Conservation (phyloP, 768 basidiomycete genomes). For the Suillus americanus region DNA sequence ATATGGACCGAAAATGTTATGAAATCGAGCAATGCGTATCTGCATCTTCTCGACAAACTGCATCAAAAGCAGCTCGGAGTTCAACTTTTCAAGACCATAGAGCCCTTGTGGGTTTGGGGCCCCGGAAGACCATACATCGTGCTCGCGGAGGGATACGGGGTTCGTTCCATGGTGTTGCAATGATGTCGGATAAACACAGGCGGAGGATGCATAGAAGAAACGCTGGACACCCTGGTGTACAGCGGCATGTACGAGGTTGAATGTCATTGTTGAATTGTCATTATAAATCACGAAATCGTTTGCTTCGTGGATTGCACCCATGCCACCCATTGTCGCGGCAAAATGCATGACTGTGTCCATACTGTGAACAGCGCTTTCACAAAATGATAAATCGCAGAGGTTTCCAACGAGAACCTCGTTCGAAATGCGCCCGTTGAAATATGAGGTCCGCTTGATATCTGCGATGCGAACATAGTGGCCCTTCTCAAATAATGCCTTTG, state of each 20-base stretch:
- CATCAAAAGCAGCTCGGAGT: constrained; percentile 45
- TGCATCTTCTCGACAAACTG: constrained; percentile 33
- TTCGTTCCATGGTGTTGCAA: constrained; percentile 34
- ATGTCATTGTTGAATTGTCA: constrained; percentile 50
- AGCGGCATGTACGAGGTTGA: constrained; percentile 44
- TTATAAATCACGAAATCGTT: constrained; percentile 52
- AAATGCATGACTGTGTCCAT: constrained; percentile 52
- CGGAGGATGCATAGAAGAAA: constrained; percentile 59
- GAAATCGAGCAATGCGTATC: constrained; percentile 53
- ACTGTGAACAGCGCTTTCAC: constrained; percentile 36
- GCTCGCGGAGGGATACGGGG: constrained; percentile 47
- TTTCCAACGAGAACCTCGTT: constrained; percentile 44
- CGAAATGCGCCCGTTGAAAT: constrained; percentile 22
- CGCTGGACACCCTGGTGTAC: constrained; percentile 36
- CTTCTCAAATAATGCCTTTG: constrained; percentile 33
- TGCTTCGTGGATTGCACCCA: constrained; percentile 55
- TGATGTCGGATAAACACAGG: constrained; percentile 53
- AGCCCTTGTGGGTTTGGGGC: constrained; percentile 50
- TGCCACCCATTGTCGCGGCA: constrained; percentile 64
- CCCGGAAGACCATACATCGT: constrained; percentile 39
- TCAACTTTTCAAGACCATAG: constrained; percentile 60
- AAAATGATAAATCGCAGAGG: constrained; percentile 43
- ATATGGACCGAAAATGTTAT: constrained; percentile 58
- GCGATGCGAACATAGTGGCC: constrained; percentile 42
- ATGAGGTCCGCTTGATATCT: constrained; percentile 35